These are phyloP conservation scores for Magnaporthiopsis rhizophila DNA, from an alignment of 2,329 filamentous ascomycete species.

Conservation along the genomic window DNA sequence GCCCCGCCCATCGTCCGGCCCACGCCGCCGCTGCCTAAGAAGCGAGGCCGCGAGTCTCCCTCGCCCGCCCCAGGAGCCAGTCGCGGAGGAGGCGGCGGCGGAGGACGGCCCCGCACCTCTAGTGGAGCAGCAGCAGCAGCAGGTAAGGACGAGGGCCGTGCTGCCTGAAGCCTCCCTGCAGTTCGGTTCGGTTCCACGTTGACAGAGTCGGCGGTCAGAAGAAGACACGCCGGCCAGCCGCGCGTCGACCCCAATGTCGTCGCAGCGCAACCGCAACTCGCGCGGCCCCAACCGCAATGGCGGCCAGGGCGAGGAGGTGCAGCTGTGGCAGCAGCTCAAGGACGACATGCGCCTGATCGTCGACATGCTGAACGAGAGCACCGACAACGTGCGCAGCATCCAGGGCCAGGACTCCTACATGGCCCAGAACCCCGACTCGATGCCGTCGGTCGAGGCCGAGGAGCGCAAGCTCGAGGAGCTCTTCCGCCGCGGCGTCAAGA, in stretches of 20 bases:
- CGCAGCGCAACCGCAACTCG: conserved; percentile 20
- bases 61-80: background rate
- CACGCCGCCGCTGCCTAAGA: background rate
- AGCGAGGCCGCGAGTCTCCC: background rate
- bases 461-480: conserved; percentile 20
- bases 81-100: background rate
- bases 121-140: background rate
- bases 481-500: conserved; percentile 20
- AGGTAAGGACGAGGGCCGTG: background rate
- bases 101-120: background rate
- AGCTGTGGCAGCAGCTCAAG: conserved; percentile 31
- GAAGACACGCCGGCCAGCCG: background rate
- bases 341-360: conserved; percentile 27
- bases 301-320: conserved; percentile 33
- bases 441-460: conserved; percentile 12
- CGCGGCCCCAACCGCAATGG: conserved; percentile 29
- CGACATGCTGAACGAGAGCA: conserved; percentile 31
- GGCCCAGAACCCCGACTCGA: conserved; percentile 24
- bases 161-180: background rate
- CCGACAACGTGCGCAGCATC: conserved; percentile 28
- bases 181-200: background rate
- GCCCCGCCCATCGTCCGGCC: background rate
- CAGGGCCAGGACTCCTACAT: conserved; percentile 31
- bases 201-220: background rate
- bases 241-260: conserved; percentile 11